Conservation (phyloP, 768 basidiomycete genomes). For the Phlegmacium glaucopus region DNA sequence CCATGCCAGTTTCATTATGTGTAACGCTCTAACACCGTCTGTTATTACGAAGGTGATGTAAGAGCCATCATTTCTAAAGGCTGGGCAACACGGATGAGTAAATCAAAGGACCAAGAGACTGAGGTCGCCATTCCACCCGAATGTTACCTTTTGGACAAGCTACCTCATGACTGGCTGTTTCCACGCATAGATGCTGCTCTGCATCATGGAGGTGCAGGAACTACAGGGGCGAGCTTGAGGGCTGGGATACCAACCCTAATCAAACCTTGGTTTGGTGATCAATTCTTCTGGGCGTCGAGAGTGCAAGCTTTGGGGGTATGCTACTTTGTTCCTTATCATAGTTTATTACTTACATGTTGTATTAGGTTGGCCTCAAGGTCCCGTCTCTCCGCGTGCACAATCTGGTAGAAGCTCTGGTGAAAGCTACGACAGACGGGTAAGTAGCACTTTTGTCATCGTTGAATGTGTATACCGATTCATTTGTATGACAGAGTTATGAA, state of each 20-base stretch:
- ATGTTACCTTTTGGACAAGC: constrained; percentile 55
- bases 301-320: constrained; percentile 60
- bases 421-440: constrained; percentile 51
- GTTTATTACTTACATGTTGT: not conserved
- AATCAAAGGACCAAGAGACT: constrained; percentile 30
- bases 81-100: constrained; percentile 58
- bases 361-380: constrained; percentile 49
- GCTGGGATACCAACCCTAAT: constrained; percentile 67
- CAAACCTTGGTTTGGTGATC: constrained; percentile 71
- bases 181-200: constrained; percentile 57
- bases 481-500: constrained; percentile 45
- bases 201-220: constrained; percentile 72
- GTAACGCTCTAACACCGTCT: too few species aligned
- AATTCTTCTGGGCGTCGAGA: constrained; percentile 63
- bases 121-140: constrained; percentile 47
- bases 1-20: too few species aligned
- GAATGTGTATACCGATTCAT: not conserved
- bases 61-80: constrained; percentile 67
- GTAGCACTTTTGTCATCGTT: constrained; percentile 10
- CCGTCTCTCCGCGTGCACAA: constrained; percentile 43
- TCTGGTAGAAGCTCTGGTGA: constrained; percentile 49
- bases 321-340: constrained; percentile 5
- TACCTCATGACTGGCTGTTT: constrained; percentile 69
- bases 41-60: constrained; percentile 42
- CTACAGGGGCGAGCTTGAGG: constrained; percentile 63